Conservation (phyloP, 108 stramenopile genomes). For the Nannochloropsis gaditana region DNA sequence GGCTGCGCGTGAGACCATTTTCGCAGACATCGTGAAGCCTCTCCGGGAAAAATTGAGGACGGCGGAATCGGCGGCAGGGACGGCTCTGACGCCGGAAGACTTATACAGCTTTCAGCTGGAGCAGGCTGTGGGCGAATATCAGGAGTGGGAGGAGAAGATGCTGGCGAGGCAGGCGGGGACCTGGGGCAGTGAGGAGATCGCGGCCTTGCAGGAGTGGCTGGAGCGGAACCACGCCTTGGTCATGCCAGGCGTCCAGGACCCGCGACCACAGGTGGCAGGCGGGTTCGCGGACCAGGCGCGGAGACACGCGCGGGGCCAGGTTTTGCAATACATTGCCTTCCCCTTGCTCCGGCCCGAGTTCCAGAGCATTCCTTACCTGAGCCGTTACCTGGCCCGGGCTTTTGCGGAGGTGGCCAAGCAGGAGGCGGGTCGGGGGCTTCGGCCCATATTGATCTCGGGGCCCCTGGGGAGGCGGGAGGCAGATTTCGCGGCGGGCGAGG, state of each 20-base stretch:
- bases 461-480: neutral
- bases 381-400: neutral
- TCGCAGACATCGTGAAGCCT: neutral
- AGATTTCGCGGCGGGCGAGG: neutral
- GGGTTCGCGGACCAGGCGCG: neutral
- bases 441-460: neutral
- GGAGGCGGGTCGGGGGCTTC: neutral
- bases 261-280: neutral
- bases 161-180: neutral
- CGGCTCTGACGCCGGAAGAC: neutral
- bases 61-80: neutral
- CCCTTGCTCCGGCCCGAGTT: neutral
- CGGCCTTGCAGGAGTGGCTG: neutral
- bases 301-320: neutral
- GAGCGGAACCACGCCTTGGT: neutral
- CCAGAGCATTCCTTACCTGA: constrained; percentile 1
- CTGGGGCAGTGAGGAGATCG: neutral
- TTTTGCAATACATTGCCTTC: neutral
- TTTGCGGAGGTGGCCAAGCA: neutral
- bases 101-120: neutral
- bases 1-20: neutral
- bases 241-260: neutral
- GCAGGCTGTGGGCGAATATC: neutral
- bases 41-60: neutral
- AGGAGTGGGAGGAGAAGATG: constrained; percentile 14